Conservation (phyloP, 1,284 basidiomycete species). For the Sporisorium graminicola region DNA sequence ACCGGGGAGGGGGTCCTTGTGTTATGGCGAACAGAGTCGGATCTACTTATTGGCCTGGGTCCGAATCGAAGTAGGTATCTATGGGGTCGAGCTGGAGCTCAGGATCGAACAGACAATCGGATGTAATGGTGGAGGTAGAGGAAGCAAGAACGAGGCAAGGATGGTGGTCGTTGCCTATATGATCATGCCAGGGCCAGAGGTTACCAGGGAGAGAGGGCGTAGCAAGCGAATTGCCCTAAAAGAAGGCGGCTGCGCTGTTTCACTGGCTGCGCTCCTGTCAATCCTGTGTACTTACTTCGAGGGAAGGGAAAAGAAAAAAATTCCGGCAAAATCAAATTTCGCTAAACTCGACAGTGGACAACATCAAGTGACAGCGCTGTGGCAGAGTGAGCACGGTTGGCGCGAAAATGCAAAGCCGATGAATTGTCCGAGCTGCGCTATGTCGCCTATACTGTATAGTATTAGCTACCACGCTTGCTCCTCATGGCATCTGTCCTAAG, state of each 20-base stretch:
- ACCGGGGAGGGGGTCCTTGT: not conserved
- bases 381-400: constrained; percentile 2
- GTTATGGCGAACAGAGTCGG: not conserved
- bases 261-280: not conserved
- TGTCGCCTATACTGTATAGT: no score
- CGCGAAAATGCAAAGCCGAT: constrained; percentile 34
- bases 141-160: not conserved
- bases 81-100: not conserved
- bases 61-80: not conserved
- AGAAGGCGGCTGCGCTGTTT: not conserved
- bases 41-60: not conserved
- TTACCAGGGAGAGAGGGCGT: not conserved
- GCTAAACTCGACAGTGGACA: not conserved
- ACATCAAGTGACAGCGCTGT: not conserved
- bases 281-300: not conserved
- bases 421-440: constrained; percentile 26
- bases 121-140: not conserved
- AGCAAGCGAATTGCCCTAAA: no score
- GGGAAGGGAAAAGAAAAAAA: constrained; percentile 1
- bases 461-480: not conserved
- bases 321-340: constrained; percentile 6
- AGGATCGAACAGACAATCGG: no score
- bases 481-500: no score
- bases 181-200: not conserved
- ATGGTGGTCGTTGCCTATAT: not conserved